phyloP scores from a whole-genome alignment of 2,329 filamentous ascomycete genomes.

The Monilinia laxa region DNA sequence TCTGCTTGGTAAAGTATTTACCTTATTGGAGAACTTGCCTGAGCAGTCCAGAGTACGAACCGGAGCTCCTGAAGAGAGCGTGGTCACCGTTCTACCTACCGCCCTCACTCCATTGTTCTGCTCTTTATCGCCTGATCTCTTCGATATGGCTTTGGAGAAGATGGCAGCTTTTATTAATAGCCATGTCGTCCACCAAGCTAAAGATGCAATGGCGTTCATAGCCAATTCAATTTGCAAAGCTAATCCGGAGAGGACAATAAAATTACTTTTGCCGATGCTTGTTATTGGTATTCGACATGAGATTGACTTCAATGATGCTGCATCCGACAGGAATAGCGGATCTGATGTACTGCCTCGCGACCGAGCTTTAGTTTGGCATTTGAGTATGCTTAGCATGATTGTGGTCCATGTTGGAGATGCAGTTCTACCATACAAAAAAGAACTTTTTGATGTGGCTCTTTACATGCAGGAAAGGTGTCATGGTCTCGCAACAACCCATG shows the following conservation, averaged over 20 bases:
- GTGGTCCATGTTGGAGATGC: conserved; percentile 93
- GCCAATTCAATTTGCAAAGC: conserved; percentile 96
- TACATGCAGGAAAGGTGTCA: conserved; percentile 98
- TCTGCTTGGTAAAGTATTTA: conserved; percentile 92
- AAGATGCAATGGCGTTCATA: conserved; percentile 98
- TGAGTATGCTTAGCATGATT: conserved; percentile 96
- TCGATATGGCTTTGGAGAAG: conserved; percentile 88
- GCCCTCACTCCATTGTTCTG: conserved; percentile 89
- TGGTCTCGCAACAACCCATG: conserved; percentile 89
- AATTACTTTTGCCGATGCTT: conserved; percentile 85
- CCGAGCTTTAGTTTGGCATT: conserved; percentile 90
- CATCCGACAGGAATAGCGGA: conserved; percentile 89
- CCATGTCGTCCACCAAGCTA: conserved; percentile 94
- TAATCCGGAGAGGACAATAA: conserved; percentile 88
- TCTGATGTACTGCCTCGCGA: conserved; percentile 92
- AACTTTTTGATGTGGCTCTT: conserved; percentile 84
- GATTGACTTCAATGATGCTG: conserved; percentile 94
- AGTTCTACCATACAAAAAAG: conserved; percentile 82
- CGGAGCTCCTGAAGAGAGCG: conserved; percentile 92
- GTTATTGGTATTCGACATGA: conserved; percentile 91
- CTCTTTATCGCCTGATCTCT: conserved; percentile 87
- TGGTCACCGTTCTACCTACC: conserved; percentile 91
- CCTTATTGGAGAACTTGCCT: conserved; percentile 88
- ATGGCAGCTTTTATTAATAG: conserved; percentile 87
- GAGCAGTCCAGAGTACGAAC: conserved; percentile 85